Evolutionary conservation across 129 eudicot genomes (phyloP), one percentile per base, ranked within the genome.

Genomic region (Chrysanthemum seticuspe): DNA sequence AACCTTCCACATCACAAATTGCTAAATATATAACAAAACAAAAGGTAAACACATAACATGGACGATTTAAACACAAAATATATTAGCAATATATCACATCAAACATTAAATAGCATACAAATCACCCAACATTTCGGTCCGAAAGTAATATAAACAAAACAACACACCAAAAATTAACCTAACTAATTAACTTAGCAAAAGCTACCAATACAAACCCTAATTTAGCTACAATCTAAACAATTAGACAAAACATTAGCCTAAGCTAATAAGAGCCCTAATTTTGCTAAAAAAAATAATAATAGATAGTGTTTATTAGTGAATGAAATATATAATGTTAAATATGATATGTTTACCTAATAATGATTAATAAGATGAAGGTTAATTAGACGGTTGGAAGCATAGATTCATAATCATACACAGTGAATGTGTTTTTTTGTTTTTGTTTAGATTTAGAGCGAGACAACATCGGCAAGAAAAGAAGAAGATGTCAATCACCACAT

Each of bases 351-450:
- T 67, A 75, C 79, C 79, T 67, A 50, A 68, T 60, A 18, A 67
- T 72, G n/a, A 3, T 66, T 66, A 45, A 44, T 66, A 45, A 60
- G 50, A 76, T 31, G 70, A 60, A 60, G 45, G 69, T 76, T 53
- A 47, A 21, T 54, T 54, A 74, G 65, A 65, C 10, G 62, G 71
- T 19, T 59, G 67, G 79, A 54, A 25, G 59, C 31, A 56, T 36
- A 68, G 80, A 76, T 60, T 69, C 64, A 76, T 59, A 57, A 57
- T 27, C 52, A 67, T 69, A 76, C 75, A 76, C 44, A 48, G 70
- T 68, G 75, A 40, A 40, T 2, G 47, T 7, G 47, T 40, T 10
- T 40, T 40, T 40, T 40, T 40, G 36, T 40, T 40, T 40, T 40
- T 40, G 36, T 40, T 40, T 6, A 40, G 47, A 40, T 40, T 40